Conservation (phyloP, 345 rosid genomes). For the Heritiera littoralis region DNA sequence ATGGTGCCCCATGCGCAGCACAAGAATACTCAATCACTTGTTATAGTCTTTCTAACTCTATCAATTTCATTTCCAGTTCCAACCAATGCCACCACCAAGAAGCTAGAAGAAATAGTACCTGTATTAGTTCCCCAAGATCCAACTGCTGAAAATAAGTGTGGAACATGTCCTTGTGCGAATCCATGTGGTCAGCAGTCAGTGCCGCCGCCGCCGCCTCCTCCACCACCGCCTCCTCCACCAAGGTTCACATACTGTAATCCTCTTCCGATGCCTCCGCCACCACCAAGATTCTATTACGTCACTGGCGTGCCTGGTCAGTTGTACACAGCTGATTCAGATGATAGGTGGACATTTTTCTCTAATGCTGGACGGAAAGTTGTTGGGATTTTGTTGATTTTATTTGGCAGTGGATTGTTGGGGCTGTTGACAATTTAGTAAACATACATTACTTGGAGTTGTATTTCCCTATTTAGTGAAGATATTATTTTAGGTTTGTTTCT, state of each 20-base stretch:
- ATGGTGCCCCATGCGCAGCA: conserved; percentile 3
- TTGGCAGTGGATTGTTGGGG: conserved; percentile 29
- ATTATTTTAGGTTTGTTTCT: conserved; percentile 5
- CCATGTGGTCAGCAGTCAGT: conserved; percentile 48
- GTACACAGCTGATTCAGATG: conserved; percentile 38
- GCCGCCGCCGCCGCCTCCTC: conserved; percentile 35
- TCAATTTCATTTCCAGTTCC: conserved; percentile 23
- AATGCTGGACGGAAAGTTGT: conserved; percentile 31
- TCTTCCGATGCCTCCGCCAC: conserved; percentile 42
- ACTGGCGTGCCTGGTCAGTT: conserved; percentile 51
- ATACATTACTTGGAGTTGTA: background rate
- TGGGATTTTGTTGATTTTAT: conserved; percentile 24
- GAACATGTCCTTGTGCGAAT: conserved; percentile 45
- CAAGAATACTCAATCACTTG: background rate
- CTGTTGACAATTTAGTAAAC: conserved; percentile 15
- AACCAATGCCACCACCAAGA: conserved; percentile 18
- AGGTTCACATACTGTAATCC: conserved; percentile 30
- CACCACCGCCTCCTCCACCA: conserved; percentile 27
- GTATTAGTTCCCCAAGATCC: conserved; percentile 30
- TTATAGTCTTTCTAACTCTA: conserved; percentile 9
- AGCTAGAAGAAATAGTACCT: conserved; percentile 26
- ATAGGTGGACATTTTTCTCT: conserved; percentile 40
- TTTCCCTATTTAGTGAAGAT: background rate
- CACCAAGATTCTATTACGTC: conserved; percentile 51
- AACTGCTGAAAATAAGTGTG: conserved; percentile 41